Evolutionary conservation across 306 rosid genomes (phyloP).

Genomic region (Cucurbita pepo): DNA sequence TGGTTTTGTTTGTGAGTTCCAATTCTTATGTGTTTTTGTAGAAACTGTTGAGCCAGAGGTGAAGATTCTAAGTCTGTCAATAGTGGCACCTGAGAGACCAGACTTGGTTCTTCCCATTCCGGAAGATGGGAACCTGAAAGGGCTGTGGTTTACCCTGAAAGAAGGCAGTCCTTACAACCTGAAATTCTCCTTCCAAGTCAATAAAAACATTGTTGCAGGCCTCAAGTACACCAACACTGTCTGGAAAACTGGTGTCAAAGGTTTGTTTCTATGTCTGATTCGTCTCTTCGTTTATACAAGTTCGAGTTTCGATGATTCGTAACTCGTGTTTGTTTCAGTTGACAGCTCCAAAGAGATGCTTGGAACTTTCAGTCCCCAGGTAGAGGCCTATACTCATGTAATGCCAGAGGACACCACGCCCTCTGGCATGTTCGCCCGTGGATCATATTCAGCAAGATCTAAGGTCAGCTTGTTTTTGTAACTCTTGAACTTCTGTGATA

Average conservation of each 20-base stretch:
- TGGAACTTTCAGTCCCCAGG: slow-evolving; percentile 44
- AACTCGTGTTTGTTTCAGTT: slow-evolving; percentile 11
- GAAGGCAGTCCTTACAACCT: slow-evolving; percentile 32
- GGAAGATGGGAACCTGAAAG: slow-evolving; percentile 31
- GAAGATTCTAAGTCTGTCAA: slow-evolving; percentile 27
- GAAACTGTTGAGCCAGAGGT: slow-evolving; percentile 39
- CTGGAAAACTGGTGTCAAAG: slow-evolving; percentile 36
- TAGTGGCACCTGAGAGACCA: slow-evolving; percentile 24
- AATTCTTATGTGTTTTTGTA: slow-evolving; percentile 4
- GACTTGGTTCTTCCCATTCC: slow-evolving; percentile 41
- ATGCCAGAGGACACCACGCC: slow-evolving; percentile 43
- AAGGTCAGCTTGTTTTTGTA: slow-evolving; percentile 14
- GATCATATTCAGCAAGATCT: slow-evolving; percentile 32
- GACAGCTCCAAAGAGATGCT: slow-evolving; percentile 40
- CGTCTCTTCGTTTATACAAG: background rate
- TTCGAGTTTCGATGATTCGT: background rate
- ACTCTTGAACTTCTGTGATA: background rate
- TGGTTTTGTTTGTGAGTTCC: background rate
- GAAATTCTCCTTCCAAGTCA: slow-evolving; percentile 28
- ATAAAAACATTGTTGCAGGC: slow-evolving; percentile 35
- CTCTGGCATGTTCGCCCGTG: slow-evolving; percentile 38
- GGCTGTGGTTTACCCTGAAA: slow-evolving; percentile 34
- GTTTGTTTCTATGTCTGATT: background rate
- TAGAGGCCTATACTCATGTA: slow-evolving; percentile 31
- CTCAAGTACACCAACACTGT: slow-evolving; percentile 47